A percentile compares a stretch with the other conserved stretches of the same genome.
Conservation (phyloP, 192 early-diverging fungal genomes). For the Coemansia sp. region DNA sequence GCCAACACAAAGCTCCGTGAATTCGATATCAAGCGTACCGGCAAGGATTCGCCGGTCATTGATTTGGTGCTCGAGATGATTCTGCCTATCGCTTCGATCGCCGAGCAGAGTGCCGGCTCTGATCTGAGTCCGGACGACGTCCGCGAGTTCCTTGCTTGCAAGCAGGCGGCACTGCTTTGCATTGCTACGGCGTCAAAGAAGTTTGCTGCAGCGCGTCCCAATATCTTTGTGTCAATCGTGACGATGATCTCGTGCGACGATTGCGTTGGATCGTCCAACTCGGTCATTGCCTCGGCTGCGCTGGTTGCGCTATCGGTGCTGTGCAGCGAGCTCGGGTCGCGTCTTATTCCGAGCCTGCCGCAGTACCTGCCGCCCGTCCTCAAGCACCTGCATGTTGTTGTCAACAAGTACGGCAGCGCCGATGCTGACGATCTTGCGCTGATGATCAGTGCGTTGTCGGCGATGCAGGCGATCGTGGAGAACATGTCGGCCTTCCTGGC, state of each 20-base stretch:
- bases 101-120: background rate
- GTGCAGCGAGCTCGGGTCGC: slow-evolving; percentile 71
- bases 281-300: slow-evolving; percentile 49
- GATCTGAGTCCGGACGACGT: slow-evolving; percentile 1
- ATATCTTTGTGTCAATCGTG: slow-evolving; percentile 63
- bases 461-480: slow-evolving; percentile 50
- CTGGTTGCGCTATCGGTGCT: slow-evolving; percentile 48
- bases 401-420: slow-evolving; percentile 11
- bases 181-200: slow-evolving; percentile 69
- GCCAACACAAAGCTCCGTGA: slow-evolving; percentile 67
- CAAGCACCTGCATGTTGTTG: slow-evolving; percentile 51
- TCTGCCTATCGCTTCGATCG: slow-evolving; percentile 21
- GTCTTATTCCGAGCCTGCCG: slow-evolving; percentile 75
- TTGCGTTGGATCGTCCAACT: slow-evolving; percentile 36
- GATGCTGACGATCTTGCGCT: slow-evolving; percentile 51
- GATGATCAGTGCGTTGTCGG: slow-evolving; percentile 35
- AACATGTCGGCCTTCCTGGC: slow-evolving; percentile 53
- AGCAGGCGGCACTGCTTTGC: slow-evolving; percentile 78
- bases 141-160: slow-evolving; percentile 57
- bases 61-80: slow-evolving; percentile 42
- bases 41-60: slow-evolving; percentile 15
- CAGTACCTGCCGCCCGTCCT: slow-evolving; percentile 81
- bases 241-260: slow-evolving; percentile 53
- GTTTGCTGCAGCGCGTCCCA: slow-evolving; percentile 63
- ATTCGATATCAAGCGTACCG: slow-evolving; percentile 26